Percentiles rank a stretch among this genome's conserved stretches.
These are phyloP conservation scores for barrel medic (Medicago truncatula) DNA, from an alignment of 306 rosid species.

Conservation along the genomic window MtrunA17r5.0-ANR NC_053044.1:17358001-17358500, in stretches of 20 bases:
- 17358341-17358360: too few relatives aligned
- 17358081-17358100: background rate
- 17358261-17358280: background rate
- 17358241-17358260: background rate
- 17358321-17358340: background rate
- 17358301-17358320: background rate
- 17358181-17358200: slow-evolving; percentile 1
- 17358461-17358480: too few relatives aligned
- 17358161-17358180: background rate
- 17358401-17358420: too few relatives aligned
- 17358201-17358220: background rate
- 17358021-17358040: slow-evolving; percentile 69
- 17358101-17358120: slow-evolving; percentile 31
- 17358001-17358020: slow-evolving; percentile 65
- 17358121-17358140: slow-evolving; percentile 5
- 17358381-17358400: too few relatives aligned
- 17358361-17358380: too few relatives aligned
- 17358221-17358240: background rate
- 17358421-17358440: too few relatives aligned
- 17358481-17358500: too few relatives aligned
- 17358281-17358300: background rate
- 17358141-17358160: slow-evolving; percentile 7
- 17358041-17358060: slow-evolving; percentile 45
- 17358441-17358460: too few relatives aligned
- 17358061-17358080: slow-evolving; percentile 48